phyloP scores from a whole-genome alignment of 2,329 filamentous ascomycete species.

The Epichloe gansuensis region DNA sequence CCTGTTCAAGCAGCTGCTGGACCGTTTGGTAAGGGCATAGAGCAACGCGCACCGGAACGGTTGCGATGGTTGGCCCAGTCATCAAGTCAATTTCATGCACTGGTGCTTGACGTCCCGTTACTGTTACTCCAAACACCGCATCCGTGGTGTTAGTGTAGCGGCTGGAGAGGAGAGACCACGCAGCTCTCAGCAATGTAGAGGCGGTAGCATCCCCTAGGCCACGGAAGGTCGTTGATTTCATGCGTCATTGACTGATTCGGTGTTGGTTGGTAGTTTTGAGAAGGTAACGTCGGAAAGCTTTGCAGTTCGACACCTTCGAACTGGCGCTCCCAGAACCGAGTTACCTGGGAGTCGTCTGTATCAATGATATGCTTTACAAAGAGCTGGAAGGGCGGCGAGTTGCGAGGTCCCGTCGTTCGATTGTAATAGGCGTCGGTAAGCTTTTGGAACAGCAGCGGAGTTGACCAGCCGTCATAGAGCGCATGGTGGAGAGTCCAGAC shows the following conservation, averaged over 20 bases:
- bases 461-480: constrained; percentile 28
- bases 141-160: constrained; percentile 24
- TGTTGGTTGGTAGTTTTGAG: no score
- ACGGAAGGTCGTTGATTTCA: no score
- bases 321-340: no score
- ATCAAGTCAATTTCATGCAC: constrained; percentile 15
- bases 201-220: constrained; percentile 26
- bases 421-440: no score
- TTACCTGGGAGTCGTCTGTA: no score
- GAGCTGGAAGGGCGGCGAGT: no score
- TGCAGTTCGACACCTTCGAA: no score
- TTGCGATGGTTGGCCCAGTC: constrained; percentile 17
- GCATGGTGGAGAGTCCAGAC: constrained; percentile 23
- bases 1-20: neutral
- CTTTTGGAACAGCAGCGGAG: no score
- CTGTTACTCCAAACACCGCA: constrained; percentile 15
- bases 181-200: constrained; percentile 15
- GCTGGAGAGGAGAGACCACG: constrained; percentile 23
- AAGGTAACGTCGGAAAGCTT: no score
- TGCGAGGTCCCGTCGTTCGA: no score
- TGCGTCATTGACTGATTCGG: no score
- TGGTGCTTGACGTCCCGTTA: constrained; percentile 15
- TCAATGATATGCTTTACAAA: no score
- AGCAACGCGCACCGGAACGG: constrained; percentile 11
- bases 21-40: constrained; percentile 13